phyloP scores from a whole-genome alignment of 805 yeast genomes.

The Candida lessepsii region DNA sequence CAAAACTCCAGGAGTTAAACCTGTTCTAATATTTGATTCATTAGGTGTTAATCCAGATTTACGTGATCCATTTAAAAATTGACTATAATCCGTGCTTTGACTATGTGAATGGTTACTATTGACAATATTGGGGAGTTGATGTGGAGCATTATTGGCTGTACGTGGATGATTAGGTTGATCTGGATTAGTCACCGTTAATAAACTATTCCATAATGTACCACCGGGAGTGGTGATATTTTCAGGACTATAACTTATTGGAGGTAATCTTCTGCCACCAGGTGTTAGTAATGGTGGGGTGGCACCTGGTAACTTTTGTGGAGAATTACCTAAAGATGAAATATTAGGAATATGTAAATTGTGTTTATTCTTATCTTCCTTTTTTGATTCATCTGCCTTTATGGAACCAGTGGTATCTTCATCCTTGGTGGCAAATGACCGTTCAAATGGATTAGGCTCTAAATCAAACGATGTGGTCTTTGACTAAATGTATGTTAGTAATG shows the following conservation, averaged over 20 bases:
- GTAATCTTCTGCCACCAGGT: conserved; percentile 60
- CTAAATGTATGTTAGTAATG: conserved; percentile 13
- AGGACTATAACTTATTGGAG: conserved; percentile 51
- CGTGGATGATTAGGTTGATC: conserved; percentile 5
- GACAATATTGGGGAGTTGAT: conserved; percentile 4
- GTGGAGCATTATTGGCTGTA: conserved; percentile 2
- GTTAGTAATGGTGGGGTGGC: conserved; percentile 52
- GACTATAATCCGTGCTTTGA: conserved; percentile 19
- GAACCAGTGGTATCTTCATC: conserved; percentile 19
- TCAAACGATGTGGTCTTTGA: conserved; percentile 52
- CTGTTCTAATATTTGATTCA: conserved; percentile 69
- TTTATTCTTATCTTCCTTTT: conserved; percentile 29
- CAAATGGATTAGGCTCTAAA: conserved; percentile 93
- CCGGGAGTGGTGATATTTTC: conserved; percentile 53
- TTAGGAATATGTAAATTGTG: conserved; percentile 35
- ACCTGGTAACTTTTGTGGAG: conserved; percentile 29
- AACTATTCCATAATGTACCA: conserved; percentile 45
- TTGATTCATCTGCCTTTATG: not conserved
- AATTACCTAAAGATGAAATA: conserved; percentile 25
- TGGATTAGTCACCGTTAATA: conserved; percentile 40
- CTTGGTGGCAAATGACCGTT: conserved; percentile 83
- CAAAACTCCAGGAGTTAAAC: conserved; percentile 59
- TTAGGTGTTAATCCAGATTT: conserved; percentile 72
- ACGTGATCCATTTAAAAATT: conserved; percentile 31
- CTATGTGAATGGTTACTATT: conserved; percentile 8